Base-by-base conservation (phyloP, 2,329 filamentous ascomycete species). In the Rhinocladiella similis region DNA sequence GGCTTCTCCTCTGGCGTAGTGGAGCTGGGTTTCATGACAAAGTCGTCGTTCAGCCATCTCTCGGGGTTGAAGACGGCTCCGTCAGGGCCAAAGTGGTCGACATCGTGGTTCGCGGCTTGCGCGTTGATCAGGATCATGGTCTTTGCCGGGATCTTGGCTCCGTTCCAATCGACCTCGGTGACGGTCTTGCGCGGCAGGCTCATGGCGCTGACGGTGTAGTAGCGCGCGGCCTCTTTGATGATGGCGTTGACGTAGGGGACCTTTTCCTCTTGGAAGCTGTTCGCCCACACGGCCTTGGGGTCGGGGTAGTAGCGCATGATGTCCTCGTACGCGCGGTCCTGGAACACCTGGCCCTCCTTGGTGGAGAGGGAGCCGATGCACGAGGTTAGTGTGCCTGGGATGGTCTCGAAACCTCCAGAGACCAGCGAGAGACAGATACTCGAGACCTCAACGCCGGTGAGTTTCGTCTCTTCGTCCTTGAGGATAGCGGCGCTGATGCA, bases 81-180 rank as follows among this genome's bases (percentile, higher is more conserved):
- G 35, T 81, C 69, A 46, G 82, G 60, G 3, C 70, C 70, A 38
- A 88, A 90, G 66, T 88, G 86, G 1, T 74, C 68, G 1, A 78
- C 73, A 65, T 90, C 87, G 72, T 87, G 88, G 68, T 90, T 81
- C 2, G 85, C 86, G 0, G 84, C 86, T 67, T 87, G 89, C 1
- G 86, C 84, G 62, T 85, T 90, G 83, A 91, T 85, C 70, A 90
- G 87, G 61, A 91, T 87, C 38, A 86, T 89, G 0, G 87, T 91
- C 9, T 86, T 85, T 0, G 87, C 78, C 0, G 89, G 89, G 46
- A 92, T 88, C 2, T 80, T 73, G 1, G 83, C 77, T 12, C 82
- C 82, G 19, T 87, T 75, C 73, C 85, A 90, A 2, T 82, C 77
- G 43, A 91, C 85, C 54, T 87, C 83, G 49, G 83, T 85, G 62